phyloP scores from a whole-genome alignment of 2,329 filamentous ascomycete genomes.

The Delphinella strobiligena region DNA sequence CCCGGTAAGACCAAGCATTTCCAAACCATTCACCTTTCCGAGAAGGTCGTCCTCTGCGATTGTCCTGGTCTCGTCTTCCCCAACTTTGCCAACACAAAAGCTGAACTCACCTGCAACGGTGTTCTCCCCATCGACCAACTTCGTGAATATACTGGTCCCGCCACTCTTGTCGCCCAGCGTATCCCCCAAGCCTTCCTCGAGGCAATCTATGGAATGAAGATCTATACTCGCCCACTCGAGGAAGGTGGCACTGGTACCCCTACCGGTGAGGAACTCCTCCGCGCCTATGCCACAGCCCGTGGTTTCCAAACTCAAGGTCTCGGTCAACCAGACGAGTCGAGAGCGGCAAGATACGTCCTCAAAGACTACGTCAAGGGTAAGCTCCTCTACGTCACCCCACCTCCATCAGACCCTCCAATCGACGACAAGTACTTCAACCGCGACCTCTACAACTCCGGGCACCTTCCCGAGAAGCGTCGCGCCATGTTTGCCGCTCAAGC shows the following conservation, averaged over 20 bases:
- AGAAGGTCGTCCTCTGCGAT: constrained; percentile 85
- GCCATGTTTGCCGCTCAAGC: constrained; percentile 42
- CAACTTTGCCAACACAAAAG: constrained; percentile 94
- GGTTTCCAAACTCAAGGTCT: constrained; percentile 84
- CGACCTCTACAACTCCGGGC: constrained; percentile 72
- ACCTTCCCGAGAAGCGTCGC: constrained; percentile 72
- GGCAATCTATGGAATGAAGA: constrained; percentile 86
- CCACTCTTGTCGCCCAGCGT: constrained; percentile 67
- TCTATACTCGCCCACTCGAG: constrained; percentile 65
- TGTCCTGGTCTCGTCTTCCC: constrained; percentile 97
- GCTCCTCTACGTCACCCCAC: constrained; percentile 81
- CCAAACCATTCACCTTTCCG: constrained; percentile 90
- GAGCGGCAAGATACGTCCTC: constrained; percentile 76
- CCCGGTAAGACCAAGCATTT: constrained; percentile 99
- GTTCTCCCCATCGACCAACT: constrained; percentile 94
- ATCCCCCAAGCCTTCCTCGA: constrained; percentile 85
- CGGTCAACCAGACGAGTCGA: constrained; percentile 84
- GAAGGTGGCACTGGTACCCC: constrained; percentile 86
- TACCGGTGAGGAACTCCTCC: constrained; percentile 72
- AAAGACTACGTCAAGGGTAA: constrained; percentile 98
- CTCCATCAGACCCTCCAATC: constrained; percentile 52
- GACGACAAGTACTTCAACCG: constrained; percentile 71
- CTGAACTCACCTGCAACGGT: constrained; percentile 89
- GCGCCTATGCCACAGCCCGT: constrained; percentile 75
- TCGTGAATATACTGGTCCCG: constrained; percentile 81